Evolutionary conservation across 768 basidiomycete species (phyloP).

Genomic region (Daedalea quercina): DNA sequence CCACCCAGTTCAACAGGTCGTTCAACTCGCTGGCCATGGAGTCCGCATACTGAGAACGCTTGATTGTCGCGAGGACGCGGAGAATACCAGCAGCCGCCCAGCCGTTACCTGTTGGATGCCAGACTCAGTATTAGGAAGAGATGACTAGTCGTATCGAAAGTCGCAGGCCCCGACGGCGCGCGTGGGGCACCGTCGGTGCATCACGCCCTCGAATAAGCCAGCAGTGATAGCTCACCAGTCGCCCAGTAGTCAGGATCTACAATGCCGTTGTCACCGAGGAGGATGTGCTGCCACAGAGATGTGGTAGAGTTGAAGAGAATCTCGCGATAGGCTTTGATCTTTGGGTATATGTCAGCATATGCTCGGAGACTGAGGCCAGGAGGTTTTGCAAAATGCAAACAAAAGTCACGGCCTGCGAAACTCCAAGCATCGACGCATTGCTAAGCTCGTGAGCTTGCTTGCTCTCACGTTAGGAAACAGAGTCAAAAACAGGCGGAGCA

Average conservation of each 20-base stretch:
- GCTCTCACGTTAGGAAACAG: too few relatives aligned
- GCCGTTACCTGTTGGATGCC: slow-evolving; percentile 52
- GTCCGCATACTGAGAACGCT: slow-evolving; percentile 48
- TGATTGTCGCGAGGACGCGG: slow-evolving; percentile 72
- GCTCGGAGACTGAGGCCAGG: background rate
- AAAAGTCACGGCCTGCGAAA: too few relatives aligned
- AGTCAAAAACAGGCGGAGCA: too few relatives aligned
- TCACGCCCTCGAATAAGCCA: slow-evolving; percentile 1
- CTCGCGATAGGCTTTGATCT: slow-evolving; percentile 59
- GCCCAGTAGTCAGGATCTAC: slow-evolving; percentile 72
- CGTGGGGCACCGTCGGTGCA: too few relatives aligned
- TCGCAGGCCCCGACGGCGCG: too few relatives aligned
- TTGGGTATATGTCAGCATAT: background rate
- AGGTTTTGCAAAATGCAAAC: too few relatives aligned
- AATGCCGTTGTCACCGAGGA: slow-evolving; percentile 41
- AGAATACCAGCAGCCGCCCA: slow-evolving; percentile 90
- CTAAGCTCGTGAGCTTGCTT: too few relatives aligned
- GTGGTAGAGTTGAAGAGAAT: slow-evolving; percentile 50
- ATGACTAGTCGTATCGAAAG: too few relatives aligned
- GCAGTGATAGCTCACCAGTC: slow-evolving; percentile 44
- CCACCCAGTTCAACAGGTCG: slow-evolving; percentile 58
- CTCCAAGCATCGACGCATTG: too few relatives aligned
- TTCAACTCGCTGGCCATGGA: slow-evolving; percentile 43
- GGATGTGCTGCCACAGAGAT: slow-evolving; percentile 74
- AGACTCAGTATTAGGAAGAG: background rate